A percentile compares a stretch with the other conserved stretches of the same genome.
Conservation (phyloP, 345 rosid genomes). For the Psidium guajava region DNA sequence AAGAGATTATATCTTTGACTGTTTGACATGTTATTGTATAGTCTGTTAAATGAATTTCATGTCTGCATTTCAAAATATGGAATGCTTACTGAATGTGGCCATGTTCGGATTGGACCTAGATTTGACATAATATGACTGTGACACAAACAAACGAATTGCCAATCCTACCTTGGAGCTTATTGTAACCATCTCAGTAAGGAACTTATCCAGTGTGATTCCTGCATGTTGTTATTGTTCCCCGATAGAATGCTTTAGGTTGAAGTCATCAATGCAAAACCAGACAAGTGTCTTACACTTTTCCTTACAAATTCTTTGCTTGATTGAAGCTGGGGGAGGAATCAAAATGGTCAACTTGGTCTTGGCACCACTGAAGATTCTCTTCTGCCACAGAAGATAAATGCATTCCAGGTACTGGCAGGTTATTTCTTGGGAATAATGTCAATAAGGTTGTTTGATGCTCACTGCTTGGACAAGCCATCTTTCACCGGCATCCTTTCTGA, state of each 20-base stretch:
- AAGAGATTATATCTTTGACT: neutral
- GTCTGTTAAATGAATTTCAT: neutral
- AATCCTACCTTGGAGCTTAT: neutral
- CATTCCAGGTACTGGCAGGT: constrained; percentile 54
- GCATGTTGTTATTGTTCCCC: neutral
- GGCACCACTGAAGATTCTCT: constrained; percentile 81
- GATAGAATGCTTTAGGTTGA: neutral
- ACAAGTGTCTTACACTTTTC: neutral
- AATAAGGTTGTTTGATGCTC: neutral
- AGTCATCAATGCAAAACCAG: neutral
- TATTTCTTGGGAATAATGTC: neutral
- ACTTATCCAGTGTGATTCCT: neutral
- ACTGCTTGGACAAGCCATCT: neutral
- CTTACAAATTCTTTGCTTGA: neutral
- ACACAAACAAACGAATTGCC: neutral
- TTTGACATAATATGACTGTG: neutral
- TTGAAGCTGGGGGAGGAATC: constrained; percentile 97
- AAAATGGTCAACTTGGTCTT: constrained; percentile 98
- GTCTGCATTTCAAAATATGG: neutral
- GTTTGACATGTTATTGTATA: neutral
- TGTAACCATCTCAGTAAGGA: neutral
- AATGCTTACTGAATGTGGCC: neutral
- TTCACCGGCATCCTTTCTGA: neutral
- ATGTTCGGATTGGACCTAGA: neutral
- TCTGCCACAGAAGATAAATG: constrained; percentile 79